These are phyloP conservation scores for Phytophthora colocasiae DNA, from an alignment of 352 stramenopile species.

Conservation along the genomic window DNA sequence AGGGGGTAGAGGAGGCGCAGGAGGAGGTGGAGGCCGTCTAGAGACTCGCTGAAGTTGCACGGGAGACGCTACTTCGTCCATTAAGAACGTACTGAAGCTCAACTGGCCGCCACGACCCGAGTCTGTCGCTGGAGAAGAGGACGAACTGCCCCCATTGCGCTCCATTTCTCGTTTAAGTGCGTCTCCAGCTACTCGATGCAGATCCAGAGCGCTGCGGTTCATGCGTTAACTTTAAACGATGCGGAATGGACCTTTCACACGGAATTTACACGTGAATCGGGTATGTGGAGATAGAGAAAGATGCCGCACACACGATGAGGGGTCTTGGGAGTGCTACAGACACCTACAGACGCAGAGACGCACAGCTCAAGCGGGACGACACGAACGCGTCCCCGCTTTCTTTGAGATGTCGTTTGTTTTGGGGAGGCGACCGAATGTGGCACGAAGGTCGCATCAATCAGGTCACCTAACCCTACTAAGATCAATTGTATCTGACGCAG, in stretches of 20 bases:
- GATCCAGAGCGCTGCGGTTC: conserved; percentile 30
- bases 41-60: conserved; percentile 30
- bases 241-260: background rate
- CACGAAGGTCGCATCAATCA: conserved; percentile 5
- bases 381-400: background rate
- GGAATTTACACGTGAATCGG: background rate
- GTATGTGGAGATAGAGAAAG: conserved; percentile 12
- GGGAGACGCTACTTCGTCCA: conserved; percentile 55
- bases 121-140: conserved; percentile 12
- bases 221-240: conserved; percentile 9
- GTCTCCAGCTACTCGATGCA: conserved; percentile 19
- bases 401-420: background rate
- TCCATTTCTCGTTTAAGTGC: conserved; percentile 29
- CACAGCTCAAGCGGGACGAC: conserved; percentile 6
- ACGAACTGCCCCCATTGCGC: conserved; percentile 7
- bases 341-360: conserved; percentile 12
- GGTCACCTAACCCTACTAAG: background rate
- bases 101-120: conserved; percentile 21
- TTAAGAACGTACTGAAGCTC: conserved; percentile 69
- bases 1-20: conserved; percentile 29
- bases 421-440: conserved; percentile 2
- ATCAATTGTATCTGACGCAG: background rate
- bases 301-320: conserved; percentile 5
- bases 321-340: background rate
- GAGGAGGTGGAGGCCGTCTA: conserved; percentile 23